Evolutionary conservation across 2,329 filamentous ascomycete genomes (phyloP), one percentile per base, ranked within the genome.

Genomic region (Endothia cerciana): DNA sequence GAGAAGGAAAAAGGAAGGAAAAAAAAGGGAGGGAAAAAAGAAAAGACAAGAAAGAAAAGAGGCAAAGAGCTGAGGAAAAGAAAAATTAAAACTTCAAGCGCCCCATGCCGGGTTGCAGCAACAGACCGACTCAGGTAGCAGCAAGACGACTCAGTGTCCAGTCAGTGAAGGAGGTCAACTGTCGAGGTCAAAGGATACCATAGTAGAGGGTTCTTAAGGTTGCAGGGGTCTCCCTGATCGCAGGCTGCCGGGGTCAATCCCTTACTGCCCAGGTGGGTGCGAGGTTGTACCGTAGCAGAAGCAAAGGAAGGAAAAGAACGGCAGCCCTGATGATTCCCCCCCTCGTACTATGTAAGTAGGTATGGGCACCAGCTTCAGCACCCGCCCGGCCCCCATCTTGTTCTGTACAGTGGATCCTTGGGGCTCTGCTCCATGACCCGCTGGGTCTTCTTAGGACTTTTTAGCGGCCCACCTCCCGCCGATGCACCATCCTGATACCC

Each of bases 391-490:
- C n/a, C n/a, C n/a, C n/a, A 47, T 47, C 45, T 47, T 28, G 22
- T 15, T 28, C 47, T 51, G 15, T 28, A 28, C 13, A n/a, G 51
- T 55, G 51, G 51, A 55, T 36, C 51, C 51, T 28, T 36, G 15
- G 51, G 51, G 51, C 28, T 55, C 30, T 55, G 51, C 51, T 33
- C 10, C 13, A 5, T 36, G 30, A 11, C 51, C 47, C 25, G 47
- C 47, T 51, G 47, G 47, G 47, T 28, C 11, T 22, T 51, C n/a
- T 36, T 36, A 33, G 28, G 51, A 19, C 30, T 36, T 36, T 6
- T 55, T 55, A 55, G 51, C 30, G 51, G 28, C 51, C 51, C 30
- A 33, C 51, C 51, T 33, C 51, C 51, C 51, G 51, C 30, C 17
- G 51, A 28, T 30, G 30, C 51, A 4, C 28, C 51, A 22, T 36